These are phyloP conservation scores for Clitopilus hobsonii DNA, from an alignment of 768 basidiomycete genomes.

Conservation along the genomic window DNA sequence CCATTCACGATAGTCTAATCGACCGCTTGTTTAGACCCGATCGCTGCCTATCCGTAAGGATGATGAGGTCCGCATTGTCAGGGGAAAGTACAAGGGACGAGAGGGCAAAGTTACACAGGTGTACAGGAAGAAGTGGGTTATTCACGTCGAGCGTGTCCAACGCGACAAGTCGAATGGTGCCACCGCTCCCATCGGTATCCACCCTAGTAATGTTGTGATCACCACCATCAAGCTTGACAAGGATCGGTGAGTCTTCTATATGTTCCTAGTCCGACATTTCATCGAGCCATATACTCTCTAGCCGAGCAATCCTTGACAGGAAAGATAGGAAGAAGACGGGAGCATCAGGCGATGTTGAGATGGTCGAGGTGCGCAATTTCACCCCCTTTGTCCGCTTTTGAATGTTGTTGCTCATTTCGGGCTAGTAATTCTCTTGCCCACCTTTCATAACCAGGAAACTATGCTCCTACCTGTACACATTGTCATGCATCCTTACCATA, in stretches of 20 bases:
- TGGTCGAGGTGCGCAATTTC: conserved; percentile 63
- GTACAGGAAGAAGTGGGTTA: conserved; percentile 98
- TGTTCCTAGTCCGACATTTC: not conserved
- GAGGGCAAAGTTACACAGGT: conserved; percentile 98
- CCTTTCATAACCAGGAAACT: too few species aligned
- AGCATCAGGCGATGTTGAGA: conserved; percentile 60
- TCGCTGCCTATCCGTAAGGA: conserved; percentile 96
- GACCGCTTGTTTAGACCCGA: conserved; percentile 63
- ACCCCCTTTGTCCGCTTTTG: not conserved
- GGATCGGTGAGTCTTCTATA: conserved; percentile 61
- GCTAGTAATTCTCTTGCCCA: conserved; percentile 41
- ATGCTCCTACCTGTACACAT: not conserved
- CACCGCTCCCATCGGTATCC: conserved; percentile 88
- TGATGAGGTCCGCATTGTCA: conserved; percentile 94
- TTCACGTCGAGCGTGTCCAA: conserved; percentile 96
- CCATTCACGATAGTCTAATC: not conserved
- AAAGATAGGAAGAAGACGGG: conserved; percentile 83
- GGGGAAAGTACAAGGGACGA: conserved; percentile 97
- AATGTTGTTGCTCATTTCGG: conserved; percentile 6
- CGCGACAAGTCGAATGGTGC: conserved; percentile 98
- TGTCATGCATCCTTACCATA: not conserved
- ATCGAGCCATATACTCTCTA: conserved; percentile 21
- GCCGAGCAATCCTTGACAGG: conserved; percentile 83
- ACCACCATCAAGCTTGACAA: conserved; percentile 90
- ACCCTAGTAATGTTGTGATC: conserved; percentile 96